Conservation (phyloP, 306 rosid genomes). For the Rosa multiflora region DNA sequence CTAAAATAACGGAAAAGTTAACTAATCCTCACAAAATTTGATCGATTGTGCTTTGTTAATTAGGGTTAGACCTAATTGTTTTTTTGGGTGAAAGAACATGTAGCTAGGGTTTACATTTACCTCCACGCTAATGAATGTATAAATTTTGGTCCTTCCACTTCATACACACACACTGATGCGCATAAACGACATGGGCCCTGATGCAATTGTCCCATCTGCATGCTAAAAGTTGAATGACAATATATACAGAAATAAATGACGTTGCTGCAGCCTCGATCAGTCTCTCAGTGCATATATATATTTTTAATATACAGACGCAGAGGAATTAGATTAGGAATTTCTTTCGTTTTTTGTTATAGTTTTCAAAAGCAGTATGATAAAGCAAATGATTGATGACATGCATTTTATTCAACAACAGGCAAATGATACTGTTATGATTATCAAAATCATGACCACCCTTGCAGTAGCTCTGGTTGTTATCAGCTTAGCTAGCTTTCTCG, state of each 20-base stretch:
- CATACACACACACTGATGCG: neutral
- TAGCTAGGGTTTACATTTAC: neutral
- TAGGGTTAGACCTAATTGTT: too few species aligned
- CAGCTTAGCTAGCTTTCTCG: neutral
- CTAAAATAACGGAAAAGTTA: neutral
- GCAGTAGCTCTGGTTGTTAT: neutral
- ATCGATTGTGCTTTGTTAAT: neutral
- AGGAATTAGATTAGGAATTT: neutral
- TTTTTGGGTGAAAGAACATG: too few species aligned
- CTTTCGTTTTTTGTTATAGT: neutral
- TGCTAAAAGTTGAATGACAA: neutral
- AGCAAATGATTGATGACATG: slow-evolving; percentile 29
- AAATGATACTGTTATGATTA: slow-evolving; percentile 41
- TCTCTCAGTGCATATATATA: neutral
- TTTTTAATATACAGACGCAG: neutral
- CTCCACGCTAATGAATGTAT: neutral
- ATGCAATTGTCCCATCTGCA: neutral
- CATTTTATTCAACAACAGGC: slow-evolving; percentile 11
- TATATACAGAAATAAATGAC: neutral
- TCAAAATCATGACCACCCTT: slow-evolving; percentile 28
- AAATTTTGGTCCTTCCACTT: neutral
- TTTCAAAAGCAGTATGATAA: slow-evolving; percentile 15
- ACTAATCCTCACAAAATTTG: neutral
- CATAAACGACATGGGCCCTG: neutral
- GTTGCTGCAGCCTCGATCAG: neutral